Evolutionary conservation across 768 basidiomycete species (phyloP), one percentile per base, ranked within the genome.

Genomic region (Scleroderma bovista): DNA sequence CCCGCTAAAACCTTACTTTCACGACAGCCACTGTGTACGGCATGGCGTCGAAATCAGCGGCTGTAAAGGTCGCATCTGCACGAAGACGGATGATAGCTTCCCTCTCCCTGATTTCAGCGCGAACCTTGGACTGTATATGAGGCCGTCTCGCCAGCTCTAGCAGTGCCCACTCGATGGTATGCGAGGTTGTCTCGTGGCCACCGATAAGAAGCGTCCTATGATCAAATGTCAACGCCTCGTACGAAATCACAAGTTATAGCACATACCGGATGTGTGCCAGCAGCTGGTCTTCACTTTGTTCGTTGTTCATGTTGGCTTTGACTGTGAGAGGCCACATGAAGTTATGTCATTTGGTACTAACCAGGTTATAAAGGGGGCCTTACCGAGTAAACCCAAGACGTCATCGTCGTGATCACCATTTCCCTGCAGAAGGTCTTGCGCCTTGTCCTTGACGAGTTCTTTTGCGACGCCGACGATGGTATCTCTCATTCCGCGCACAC

Each of bases 111-210:
- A 58, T 53, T 42, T 61, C 60, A 6, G 32, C 51, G 11, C 60
- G 53, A 7, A 60, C 39, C 41, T 46, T 42, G 1, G n/a, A 29
- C 39, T 62, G 60, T 31, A 43, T 54, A 3, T 47, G 41, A 0
- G 50, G 53, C 37, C 53, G 45, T 38, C 50, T 58, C 12, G 60
- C 50, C 7, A 62, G 45, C 32, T 62, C 60, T 34, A 56, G 40
- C 1, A n/a, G n/a, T n/a, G n/a, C n/a, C n/a, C n/a, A n/a, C n/a
- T n/a, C n/a, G n/a, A n/a, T n/a, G n/a, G n/a, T 72, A 24, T 73
- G 78, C 3, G 81, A 74, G 36, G 77, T 80, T 5, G 81, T 83
- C 60, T 84, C 82, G 60, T 83, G 74, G 2, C 72, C 71, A 42
- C 72, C 72, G 13, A 77, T 59, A 3, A 74, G 56, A 11, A 74